A percentile compares a stretch with the other conserved stretches of the same genome.
phyloP scores from a whole-genome alignment of 352 stramenopile species.

The Globisporangium cylindrosporum region DNA sequence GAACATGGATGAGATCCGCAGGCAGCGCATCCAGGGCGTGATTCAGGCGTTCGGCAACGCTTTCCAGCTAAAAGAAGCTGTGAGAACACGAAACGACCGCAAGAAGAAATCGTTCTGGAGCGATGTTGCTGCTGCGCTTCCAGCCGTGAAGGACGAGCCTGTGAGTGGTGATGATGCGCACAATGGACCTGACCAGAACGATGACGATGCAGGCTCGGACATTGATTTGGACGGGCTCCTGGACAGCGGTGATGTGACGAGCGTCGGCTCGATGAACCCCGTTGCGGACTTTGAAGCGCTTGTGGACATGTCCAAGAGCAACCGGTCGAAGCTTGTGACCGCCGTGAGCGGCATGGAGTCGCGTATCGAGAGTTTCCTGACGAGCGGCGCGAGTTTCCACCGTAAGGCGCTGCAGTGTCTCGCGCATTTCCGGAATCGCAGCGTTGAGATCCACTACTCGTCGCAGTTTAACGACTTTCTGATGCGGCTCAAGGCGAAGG shows the following conservation, averaged over 20 bases:
- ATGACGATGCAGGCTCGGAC: slow-evolving; percentile 50
- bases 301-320: slow-evolving; percentile 50
- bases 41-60: slow-evolving; percentile 70
- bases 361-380: slow-evolving; percentile 65
- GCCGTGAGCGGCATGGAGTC: slow-evolving; percentile 69
- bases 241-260: slow-evolving; percentile 57
- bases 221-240: slow-evolving; percentile 76
- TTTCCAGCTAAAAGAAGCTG: slow-evolving; percentile 75
- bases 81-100: slow-evolving; percentile 53
- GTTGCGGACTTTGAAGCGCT: slow-evolving; percentile 81
- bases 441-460: slow-evolving; percentile 68
- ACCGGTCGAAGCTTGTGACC: slow-evolving; percentile 30
- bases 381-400: slow-evolving; percentile 47
- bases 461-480: slow-evolving; percentile 76
- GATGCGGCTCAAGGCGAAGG: slow-evolving; percentile 39
- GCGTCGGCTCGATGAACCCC: slow-evolving; percentile 81
- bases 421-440: slow-evolving; percentile 65
- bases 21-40: slow-evolving; percentile 45
- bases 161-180: slow-evolving; percentile 22
- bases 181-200: slow-evolving; percentile 18
- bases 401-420: slow-evolving; percentile 72
- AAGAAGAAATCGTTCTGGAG: slow-evolving; percentile 86
- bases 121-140: slow-evolving; percentile 34
- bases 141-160: slow-evolving; percentile 32
- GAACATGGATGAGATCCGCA: slow-evolving; percentile 52